A percentile compares a stretch with the other conserved stretches of the same genome.
Evolutionary conservation across 2,329 filamentous ascomycete species (phyloP).

Genomic region (Trichoderma sp.): DNA sequence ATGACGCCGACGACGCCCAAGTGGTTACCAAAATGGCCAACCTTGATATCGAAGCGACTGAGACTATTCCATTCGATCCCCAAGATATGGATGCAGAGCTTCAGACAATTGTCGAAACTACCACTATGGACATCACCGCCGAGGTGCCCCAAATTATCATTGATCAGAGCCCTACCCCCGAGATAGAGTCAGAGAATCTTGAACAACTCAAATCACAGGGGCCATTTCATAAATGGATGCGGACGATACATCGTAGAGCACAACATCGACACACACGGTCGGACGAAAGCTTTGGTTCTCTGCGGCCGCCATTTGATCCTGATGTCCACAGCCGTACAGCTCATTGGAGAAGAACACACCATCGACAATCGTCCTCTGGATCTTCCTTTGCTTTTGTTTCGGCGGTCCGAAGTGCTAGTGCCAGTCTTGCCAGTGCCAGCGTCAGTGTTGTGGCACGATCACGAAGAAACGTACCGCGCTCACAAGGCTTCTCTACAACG

Average conservation of each 20-base stretch:
- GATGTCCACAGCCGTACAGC: neutral
- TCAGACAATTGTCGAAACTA: neutral
- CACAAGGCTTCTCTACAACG: constrained; percentile 55
- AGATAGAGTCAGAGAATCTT: constrained; percentile 5
- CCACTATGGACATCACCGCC: constrained; percentile 10
- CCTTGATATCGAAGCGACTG: constrained; percentile 30
- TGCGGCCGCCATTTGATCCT: neutral
- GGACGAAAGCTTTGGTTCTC: neutral
- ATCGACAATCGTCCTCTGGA: constrained; percentile 62
- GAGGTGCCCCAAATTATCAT: constrained; percentile 28
- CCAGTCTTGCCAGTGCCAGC: constrained; percentile 73
- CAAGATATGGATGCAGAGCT: constrained; percentile 31
- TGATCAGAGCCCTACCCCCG: constrained; percentile 23
- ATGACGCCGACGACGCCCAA: constrained; percentile 25
- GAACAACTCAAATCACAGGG: constrained; percentile 21
- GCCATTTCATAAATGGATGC: constrained; percentile 73
- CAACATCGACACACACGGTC: constrained; percentile 33
- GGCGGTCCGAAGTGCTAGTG: constrained; percentile 76
- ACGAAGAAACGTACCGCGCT: constrained; percentile 48
- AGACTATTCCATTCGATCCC: constrained; percentile 39
- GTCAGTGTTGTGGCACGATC: constrained; percentile 66
- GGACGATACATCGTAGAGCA: constrained; percentile 60
- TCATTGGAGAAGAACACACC: constrained; percentile 26
- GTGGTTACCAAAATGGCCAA: constrained; percentile 28
- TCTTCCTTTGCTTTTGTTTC: constrained; percentile 78